Base-by-base conservation (phyloP, 75 land plant genomes). In the Picea glauca region DNA sequence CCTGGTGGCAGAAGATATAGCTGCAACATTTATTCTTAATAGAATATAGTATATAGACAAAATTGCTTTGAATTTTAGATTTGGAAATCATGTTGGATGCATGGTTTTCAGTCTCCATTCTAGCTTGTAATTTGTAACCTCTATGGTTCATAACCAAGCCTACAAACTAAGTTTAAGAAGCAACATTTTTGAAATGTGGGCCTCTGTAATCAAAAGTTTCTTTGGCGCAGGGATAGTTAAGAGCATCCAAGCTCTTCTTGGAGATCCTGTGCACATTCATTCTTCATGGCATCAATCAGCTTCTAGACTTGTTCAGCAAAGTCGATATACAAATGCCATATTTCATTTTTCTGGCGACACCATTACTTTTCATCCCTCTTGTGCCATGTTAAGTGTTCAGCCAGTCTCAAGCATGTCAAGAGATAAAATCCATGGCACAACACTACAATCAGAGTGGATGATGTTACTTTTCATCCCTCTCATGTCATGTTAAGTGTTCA, bases 141-240 rank as follows among this genome's bases (percentile, higher is more conserved):
- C n/a, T 4, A 62, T 62, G 63, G n/a, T 23, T 23, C 23, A 21
- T 23, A 20, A 1, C 75, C 75, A 73, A 23, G 54, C 26, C 58
- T 7, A 50, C 75, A 73, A 50, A 9, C 26, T 20, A 20, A 62
- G 23, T 73, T 73, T 23, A 78, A 78, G 72, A 73, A 81, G 43
- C 18, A 14, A 58, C 14, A 77, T 84, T 66, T 74, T 81, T 68
- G 60, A 65, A 62, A 50, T 66, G 62, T 76, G 59, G 68, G 77
- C 85, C 83, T 81, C 87, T 65, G 46, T 80, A 86, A 83, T 90
- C 88, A 84, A 75, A 75, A 86, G 76, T 84, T 88, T 90, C 88
- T 90, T 90, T 90, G 88, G 58, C 85, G 92, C 92, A 88, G 92
- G 92, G 84, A 80, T 85, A 74, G 2, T 79, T 70, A 58, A 84